A percentile compares a stretch with the other conserved stretches of the same genome.
Conservation (phyloP, 495 filamentous ascomycete genomes). For the Tuber melanosporum region DNA sequence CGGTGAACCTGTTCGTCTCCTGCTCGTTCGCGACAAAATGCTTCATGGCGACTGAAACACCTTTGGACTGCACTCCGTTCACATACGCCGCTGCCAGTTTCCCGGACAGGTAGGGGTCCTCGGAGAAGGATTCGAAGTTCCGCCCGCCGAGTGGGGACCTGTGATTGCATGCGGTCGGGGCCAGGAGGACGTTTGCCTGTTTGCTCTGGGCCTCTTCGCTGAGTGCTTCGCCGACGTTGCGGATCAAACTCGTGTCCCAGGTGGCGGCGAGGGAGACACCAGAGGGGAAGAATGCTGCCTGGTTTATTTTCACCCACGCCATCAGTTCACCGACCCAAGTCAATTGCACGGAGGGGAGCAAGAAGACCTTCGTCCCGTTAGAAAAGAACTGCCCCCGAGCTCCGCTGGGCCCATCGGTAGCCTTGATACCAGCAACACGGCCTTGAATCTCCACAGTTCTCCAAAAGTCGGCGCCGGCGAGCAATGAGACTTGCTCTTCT, state of each 20-base stretch:
- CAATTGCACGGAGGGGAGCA: background rate
- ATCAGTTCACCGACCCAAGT: conserved; percentile 47
- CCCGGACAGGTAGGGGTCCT: conserved; percentile 71
- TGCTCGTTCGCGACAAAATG: conserved; percentile 82
- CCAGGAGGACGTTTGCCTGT: conserved; percentile 66
- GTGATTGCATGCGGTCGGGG: conserved; percentile 76
- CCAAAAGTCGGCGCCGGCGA: conserved; percentile 69
- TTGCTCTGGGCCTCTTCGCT: conserved; percentile 67
- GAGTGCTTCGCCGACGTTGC: conserved; percentile 62
- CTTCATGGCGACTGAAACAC: conserved; percentile 71
- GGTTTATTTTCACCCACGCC: conserved; percentile 27
- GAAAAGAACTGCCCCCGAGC: conserved; percentile 65
- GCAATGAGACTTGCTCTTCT: conserved; percentile 51
- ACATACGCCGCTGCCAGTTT: conserved; percentile 65
- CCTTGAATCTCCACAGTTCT: conserved; percentile 61
- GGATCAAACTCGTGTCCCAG: conserved; percentile 65
- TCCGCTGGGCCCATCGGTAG: conserved; percentile 73
- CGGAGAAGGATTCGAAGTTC: conserved; percentile 79
- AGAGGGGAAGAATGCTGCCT: conserved; percentile 67
- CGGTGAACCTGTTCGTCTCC: conserved; percentile 67
- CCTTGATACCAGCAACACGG: conserved; percentile 53
- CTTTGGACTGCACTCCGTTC: conserved; percentile 64
- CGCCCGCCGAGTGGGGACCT: conserved; percentile 72
- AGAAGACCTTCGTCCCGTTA: conserved; percentile 53
- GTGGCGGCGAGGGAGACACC: conserved; percentile 72